phyloP scores from a whole-genome alignment of 2,329 filamentous ascomycete genomes.

The Pseudogymnoascus sp. region DNA sequence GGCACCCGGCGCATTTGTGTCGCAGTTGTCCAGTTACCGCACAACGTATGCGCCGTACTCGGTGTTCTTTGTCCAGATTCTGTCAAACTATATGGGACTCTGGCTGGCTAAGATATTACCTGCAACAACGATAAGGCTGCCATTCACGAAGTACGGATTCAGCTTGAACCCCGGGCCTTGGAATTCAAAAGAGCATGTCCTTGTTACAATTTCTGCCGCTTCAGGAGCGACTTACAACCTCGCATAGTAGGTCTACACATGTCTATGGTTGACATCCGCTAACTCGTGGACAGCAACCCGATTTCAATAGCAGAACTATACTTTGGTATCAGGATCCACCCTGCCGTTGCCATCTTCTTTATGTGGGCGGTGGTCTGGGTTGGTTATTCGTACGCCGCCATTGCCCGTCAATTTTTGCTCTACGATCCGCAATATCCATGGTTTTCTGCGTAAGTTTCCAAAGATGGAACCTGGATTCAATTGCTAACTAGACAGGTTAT shows the following conservation, averaged over 20 bases:
- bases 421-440: slow-evolving; percentile 52
- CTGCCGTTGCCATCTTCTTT: slow-evolving; percentile 50
- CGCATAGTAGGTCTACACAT: slow-evolving; percentile 29
- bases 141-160: slow-evolving; percentile 36
- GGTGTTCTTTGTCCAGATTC: slow-evolving; percentile 53
- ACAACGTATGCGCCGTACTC: slow-evolving; percentile 49
- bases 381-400: slow-evolving; percentile 52
- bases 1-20: slow-evolving; percentile 49
- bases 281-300: slow-evolving; percentile 28
- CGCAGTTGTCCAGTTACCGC: slow-evolving; percentile 48
- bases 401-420: slow-evolving; percentile 49
- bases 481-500: slow-evolving; percentile 26
- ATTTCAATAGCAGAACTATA: slow-evolving; percentile 51
- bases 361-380: slow-evolving; percentile 53
- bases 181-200: slow-evolving; percentile 26
- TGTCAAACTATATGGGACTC: slow-evolving; percentile 41
- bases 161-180: slow-evolving; percentile 27
- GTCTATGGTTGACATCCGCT: background rate
- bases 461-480: slow-evolving; percentile 9
- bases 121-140: slow-evolving; percentile 38
- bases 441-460: slow-evolving; percentile 37
- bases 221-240: slow-evolving; percentile 47
- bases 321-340: slow-evolving; percentile 45
- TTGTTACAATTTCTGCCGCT: slow-evolving; percentile 40
- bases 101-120: slow-evolving; percentile 38